Percentiles rank a stretch among this genome's conserved stretches.
phyloP scores from a whole-genome alignment of 495 filamentous ascomycete genomes.

The Lindgomyces ingoldianus region DNA sequence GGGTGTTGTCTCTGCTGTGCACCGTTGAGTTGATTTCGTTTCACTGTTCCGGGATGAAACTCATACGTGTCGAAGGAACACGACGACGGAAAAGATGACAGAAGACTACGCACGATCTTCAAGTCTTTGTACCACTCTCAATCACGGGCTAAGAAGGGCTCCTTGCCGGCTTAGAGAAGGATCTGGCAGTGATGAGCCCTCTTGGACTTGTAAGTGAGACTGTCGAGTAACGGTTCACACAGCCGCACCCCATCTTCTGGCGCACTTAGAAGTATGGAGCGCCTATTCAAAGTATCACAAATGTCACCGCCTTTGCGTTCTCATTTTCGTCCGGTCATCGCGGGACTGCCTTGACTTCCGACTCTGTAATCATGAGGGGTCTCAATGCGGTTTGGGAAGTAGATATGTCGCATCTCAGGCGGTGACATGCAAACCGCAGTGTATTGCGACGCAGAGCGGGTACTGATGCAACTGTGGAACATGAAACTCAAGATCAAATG shows the following conservation, averaged over 20 bases:
- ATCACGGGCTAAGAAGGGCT: neutral
- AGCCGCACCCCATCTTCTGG: neutral
- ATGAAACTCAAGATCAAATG: neutral
- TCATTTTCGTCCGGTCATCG: constrained; percentile 13
- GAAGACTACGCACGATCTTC: neutral
- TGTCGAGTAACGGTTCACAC: constrained; percentile 21
- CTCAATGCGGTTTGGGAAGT: neutral
- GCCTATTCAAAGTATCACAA: constrained; percentile 1
- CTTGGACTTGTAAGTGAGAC: neutral
- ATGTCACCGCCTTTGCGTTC: constrained; percentile 16
- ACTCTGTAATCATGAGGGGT: neutral
- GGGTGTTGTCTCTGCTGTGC: constrained; percentile 12
- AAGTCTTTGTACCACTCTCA: neutral
- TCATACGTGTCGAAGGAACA: neutral
- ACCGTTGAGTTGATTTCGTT: neutral
- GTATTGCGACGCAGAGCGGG: constrained; percentile 9
- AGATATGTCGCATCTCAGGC: neutral
- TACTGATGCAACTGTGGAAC: constrained; percentile 12
- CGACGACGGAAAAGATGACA: neutral
- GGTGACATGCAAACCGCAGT: neutral
- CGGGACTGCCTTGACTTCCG: neutral
- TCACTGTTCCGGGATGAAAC: neutral
- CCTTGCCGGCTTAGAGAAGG: constrained; percentile 5
- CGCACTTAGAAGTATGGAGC: neutral
- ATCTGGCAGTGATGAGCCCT: neutral